Evolutionary conservation across 768 basidiomycete genomes (phyloP).

Genomic region (Leccinum boreale): DNA sequence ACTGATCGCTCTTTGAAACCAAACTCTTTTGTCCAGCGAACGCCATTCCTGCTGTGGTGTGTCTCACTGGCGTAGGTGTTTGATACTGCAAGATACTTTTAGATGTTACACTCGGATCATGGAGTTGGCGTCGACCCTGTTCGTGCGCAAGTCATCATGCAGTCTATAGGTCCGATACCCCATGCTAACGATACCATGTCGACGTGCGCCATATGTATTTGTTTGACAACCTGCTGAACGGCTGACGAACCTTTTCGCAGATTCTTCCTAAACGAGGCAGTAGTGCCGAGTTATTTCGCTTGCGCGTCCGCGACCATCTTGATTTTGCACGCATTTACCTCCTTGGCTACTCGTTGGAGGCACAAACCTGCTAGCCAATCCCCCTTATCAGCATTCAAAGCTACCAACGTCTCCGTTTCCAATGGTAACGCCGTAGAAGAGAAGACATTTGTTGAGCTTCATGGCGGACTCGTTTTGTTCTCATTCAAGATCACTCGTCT

Average conservation of each 20-base stretch:
- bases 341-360: too few species aligned
- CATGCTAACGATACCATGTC: background rate
- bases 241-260: background rate
- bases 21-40: background rate
- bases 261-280: background rate
- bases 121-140: background rate
- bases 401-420: background rate
- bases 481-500: background rate
- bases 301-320: background rate
- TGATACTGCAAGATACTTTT: background rate
- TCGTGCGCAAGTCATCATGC: background rate
- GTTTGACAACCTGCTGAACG: background rate
- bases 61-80: background rate
- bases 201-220: background rate
- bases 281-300: background rate
- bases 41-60: background rate
- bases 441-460: background rate
- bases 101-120: background rate
- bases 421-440: background rate
- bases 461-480: background rate
- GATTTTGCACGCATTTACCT: background rate
- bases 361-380: too few species aligned
- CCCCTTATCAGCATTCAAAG: background rate
- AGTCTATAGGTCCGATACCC: background rate
- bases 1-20: background rate